A percentile compares a stretch with the other conserved stretches of the same genome.
phyloP scores from a whole-genome alignment of 2,329 filamentous ascomycete genomes.

The Fusarium agapanthi region DNA sequence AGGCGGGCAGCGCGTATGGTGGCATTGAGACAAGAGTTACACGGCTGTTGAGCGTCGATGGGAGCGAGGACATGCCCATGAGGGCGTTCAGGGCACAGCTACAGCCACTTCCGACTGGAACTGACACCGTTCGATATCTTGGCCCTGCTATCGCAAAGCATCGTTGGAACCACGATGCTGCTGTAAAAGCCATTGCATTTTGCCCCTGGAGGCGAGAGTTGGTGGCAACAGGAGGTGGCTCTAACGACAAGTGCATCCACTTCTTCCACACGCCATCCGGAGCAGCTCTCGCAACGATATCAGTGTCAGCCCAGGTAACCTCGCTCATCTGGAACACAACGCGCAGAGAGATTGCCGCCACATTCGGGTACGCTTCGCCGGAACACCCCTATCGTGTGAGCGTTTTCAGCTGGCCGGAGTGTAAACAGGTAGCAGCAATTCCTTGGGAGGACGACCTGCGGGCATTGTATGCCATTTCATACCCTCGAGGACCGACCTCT shows the following conservation, averaged over 20 bases:
- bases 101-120: slow-evolving; percentile 41
- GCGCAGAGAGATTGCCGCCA: slow-evolving; percentile 87
- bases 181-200: slow-evolving; percentile 96
- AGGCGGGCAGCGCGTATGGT: slow-evolving; percentile 7
- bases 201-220: slow-evolving; percentile 92
- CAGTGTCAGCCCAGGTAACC: slow-evolving; percentile 92
- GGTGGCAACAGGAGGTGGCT: slow-evolving; percentile 90
- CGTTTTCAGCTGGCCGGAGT: slow-evolving; percentile 94
- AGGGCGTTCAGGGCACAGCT: slow-evolving; percentile 38
- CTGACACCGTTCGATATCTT: slow-evolving; percentile 57
- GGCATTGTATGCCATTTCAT: slow-evolving; percentile 88
- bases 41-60: neutral
- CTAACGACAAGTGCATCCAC: slow-evolving; percentile 93
- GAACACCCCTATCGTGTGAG: slow-evolving; percentile 90
- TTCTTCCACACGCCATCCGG: slow-evolving; percentile 92
- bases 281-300: slow-evolving; percentile 85
- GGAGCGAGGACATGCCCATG: neutral
- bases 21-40: slow-evolving; percentile 23
- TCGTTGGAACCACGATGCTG: slow-evolving; percentile 81
- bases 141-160: slow-evolving; percentile 70
- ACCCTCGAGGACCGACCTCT: slow-evolving; percentile 64
- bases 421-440: slow-evolving; percentile 83
- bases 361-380: slow-evolving; percentile 91
- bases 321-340: slow-evolving; percentile 90
- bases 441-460: slow-evolving; percentile 83